Evolutionary conservation across 805 yeast genomes (phyloP), one percentile per base, ranked within the genome.

Genomic region (Cyberlindnera misumaiensis): DNA sequence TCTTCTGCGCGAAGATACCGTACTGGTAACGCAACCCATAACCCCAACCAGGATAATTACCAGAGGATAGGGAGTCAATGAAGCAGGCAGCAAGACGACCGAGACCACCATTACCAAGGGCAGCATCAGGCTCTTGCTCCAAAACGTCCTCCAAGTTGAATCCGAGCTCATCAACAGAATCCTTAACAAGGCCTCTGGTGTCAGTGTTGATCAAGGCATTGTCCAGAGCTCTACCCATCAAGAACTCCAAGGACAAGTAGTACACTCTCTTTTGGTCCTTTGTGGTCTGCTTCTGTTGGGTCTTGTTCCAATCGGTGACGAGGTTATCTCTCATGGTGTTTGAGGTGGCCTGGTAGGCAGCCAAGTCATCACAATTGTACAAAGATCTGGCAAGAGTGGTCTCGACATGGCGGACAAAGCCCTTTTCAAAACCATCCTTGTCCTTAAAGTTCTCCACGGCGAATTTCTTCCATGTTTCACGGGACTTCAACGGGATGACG

Each of bases 71-170:
- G 2, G 96, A 86, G 64, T 89, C 96, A 34, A 88, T 76, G 58
- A 87, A 88, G 63, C 96, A 89, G 15, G 96, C 96, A 16, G 96
- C 96, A 56, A 88, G 70, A 58, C 97, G 77, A 46, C 97, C 97
- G 40, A 88, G 68, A 47, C 97, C 97, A 57, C 97, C 97, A 55
- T 89, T 89, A 54, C 97, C 97, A 39, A 88, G 72, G 18, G 88
- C 96, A 10, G 96, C 96, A 62, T 88, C 97, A 0, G 94, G 93
- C 63, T 88, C 97, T 53, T 83, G 78, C 36, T 79, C 78, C 49
- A 89, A 67, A 22, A 88, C 71, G 52, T 88, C 96, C 63, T 89
- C 97, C 47, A 88, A 64, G 44, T 80, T 77, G 72, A 88, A 88
- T 10, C 97, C 97, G 50, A 89, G 72, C 39, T 85, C 87, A 38